Percentiles rank a stretch among this genome's conserved stretches.
phyloP scores from a whole-genome alignment of 257 asterid genomes.

The Penstemon eatonii region DNA sequence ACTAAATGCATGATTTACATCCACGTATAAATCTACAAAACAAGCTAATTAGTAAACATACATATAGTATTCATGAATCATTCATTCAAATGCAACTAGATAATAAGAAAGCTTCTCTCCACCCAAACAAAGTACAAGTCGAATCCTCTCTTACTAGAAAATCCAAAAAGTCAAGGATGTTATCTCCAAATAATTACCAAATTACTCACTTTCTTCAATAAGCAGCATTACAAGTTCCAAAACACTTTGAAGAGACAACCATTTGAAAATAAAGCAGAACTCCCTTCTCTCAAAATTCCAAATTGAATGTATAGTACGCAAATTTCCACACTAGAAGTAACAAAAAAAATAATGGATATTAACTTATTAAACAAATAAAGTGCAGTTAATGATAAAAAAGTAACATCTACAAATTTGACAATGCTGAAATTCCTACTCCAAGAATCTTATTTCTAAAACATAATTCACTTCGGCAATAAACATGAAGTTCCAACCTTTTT shows the following conservation, averaged over 20 bases:
- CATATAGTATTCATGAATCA: too few relatives aligned
- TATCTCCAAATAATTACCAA: constrained; percentile 1
- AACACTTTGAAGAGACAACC: background rate
- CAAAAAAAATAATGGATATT: background rate
- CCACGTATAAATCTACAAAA: constrained; percentile 18
- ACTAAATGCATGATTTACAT: constrained; percentile 5
- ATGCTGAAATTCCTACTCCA: background rate
- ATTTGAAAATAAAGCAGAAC: background rate
- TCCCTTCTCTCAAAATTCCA: constrained; percentile 5
- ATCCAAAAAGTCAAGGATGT: constrained; percentile 4
- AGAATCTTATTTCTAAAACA: background rate
- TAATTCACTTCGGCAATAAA: background rate
- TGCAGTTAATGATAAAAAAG: background rate
- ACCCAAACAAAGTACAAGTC: background rate
- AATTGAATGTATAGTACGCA: background rate
- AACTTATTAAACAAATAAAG: background rate
- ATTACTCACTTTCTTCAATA: background rate
- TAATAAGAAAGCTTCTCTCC: background rate
- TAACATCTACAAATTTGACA: constrained; percentile 5
- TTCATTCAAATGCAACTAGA: background rate
- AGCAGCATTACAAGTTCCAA: background rate
- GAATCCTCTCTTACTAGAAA: background rate
- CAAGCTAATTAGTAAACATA: background rate
- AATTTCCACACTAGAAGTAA: background rate
- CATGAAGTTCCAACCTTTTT: background rate